These are phyloP conservation scores for Evansstolkia leycettana DNA, from an alignment of 495 filamentous ascomycete species.

Conservation along the genomic window DNA sequence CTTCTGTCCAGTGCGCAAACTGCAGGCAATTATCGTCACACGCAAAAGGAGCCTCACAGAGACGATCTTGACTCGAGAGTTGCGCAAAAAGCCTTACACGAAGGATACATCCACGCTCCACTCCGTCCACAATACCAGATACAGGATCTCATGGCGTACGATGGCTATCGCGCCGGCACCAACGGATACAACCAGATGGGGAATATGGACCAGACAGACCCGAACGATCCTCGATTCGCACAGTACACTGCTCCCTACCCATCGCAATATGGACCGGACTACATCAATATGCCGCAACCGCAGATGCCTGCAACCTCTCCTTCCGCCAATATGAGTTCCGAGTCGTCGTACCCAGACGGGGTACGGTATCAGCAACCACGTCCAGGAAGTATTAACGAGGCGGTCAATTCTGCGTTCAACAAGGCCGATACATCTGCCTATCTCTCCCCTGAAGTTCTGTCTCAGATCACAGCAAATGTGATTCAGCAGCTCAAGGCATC, in stretches of 20 bases:
- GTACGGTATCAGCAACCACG: slow-evolving; percentile 11
- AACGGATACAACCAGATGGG: slow-evolving; percentile 16
- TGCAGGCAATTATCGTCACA: too few relatives aligned
- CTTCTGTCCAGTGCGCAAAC: too few relatives aligned
- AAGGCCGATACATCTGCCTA: slow-evolving; percentile 22
- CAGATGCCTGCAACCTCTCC: slow-evolving; percentile 18
- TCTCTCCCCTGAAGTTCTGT: slow-evolving; percentile 36
- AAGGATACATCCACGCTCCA: background rate
- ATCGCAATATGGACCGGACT: slow-evolving; percentile 20
- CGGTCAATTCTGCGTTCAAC: slow-evolving; percentile 33
- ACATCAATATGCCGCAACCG: slow-evolving; percentile 30
- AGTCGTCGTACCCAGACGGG: slow-evolving; percentile 9
- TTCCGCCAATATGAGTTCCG: slow-evolving; percentile 9
- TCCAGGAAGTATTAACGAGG: slow-evolving; percentile 31
- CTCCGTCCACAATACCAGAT: background rate
- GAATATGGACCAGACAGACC: slow-evolving; percentile 6
- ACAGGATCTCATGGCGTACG: slow-evolving; percentile 34
- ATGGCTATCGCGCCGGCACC: slow-evolving; percentile 21
- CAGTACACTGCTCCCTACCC: slow-evolving; percentile 23
- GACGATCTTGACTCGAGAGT: too few relatives aligned
- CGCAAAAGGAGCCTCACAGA: too few relatives aligned
- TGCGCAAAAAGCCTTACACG: too few relatives aligned
- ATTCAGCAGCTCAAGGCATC: slow-evolving; percentile 39
- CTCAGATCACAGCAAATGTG: slow-evolving; percentile 40
- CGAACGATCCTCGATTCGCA: slow-evolving; percentile 11